Conservation (phyloP, 352 stramenopile genomes). For the Globisporangium recalcitrans region DNA sequence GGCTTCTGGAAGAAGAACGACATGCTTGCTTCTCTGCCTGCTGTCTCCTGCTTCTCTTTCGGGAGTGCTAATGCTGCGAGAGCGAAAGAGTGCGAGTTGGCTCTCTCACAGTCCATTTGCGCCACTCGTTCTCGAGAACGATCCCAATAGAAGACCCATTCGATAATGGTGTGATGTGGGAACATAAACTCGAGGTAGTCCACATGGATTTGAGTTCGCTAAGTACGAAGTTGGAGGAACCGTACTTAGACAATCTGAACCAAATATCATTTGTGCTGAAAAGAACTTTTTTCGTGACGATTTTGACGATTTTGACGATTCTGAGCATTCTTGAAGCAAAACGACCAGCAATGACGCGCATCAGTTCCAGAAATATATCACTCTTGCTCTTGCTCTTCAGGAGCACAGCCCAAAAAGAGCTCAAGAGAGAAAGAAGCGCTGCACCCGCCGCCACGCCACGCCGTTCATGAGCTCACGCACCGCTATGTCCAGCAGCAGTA, state of each 20-base stretch:
- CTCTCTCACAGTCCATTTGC: background rate
- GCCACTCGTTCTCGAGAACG: background rate
- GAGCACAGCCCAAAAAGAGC: background rate
- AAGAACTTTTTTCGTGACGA: background rate
- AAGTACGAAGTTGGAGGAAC: background rate
- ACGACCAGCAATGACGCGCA: constrained; percentile 1
- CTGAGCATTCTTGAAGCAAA: constrained; percentile 2
- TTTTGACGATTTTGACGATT: too few relatives aligned
- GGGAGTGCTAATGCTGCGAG: constrained; percentile 2
- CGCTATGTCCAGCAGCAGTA: background rate
- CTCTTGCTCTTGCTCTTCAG: too few relatives aligned
- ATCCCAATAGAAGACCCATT: background rate
- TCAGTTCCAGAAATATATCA: background rate
- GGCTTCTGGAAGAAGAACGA: constrained; percentile 89
- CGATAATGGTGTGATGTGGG: background rate
- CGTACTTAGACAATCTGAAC: background rate
- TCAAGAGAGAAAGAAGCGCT: background rate
- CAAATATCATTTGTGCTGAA: background rate
- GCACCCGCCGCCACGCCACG: background rate
- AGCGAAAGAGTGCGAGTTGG: background rate
- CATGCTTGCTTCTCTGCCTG: constrained; percentile 28
- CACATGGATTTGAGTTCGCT: background rate
- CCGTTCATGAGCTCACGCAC: background rate
- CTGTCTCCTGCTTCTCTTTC: background rate
- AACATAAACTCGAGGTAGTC: background rate